Percentiles rank a stretch among this genome's conserved stretches.
Conservation (phyloP, 352 stramenopile species). For the Phytophthora megakarya region DNA sequence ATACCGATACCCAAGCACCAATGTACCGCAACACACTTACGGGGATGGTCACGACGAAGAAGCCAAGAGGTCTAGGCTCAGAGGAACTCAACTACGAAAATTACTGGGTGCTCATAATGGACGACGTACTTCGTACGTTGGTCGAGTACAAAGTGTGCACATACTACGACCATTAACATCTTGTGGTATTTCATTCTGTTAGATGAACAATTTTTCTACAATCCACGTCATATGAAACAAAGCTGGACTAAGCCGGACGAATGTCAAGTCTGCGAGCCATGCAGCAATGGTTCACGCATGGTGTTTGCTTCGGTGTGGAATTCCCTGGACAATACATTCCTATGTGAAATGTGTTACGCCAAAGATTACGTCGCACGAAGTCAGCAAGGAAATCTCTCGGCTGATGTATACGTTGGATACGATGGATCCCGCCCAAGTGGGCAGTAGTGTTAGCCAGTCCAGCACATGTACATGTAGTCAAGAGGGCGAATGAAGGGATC, state of each 20-base stretch:
- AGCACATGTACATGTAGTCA: too few relatives aligned
- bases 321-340: constrained; percentile 43
- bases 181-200: constrained; percentile 18
- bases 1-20: constrained; percentile 37
- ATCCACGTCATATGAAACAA: constrained; percentile 56
- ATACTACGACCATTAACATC: constrained; percentile 16
- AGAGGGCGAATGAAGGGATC: too few relatives aligned
- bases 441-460: constrained; percentile 11
- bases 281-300: constrained; percentile 14
- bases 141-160: not conserved
- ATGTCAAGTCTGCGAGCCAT: constrained; percentile 51
- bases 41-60: constrained; percentile 38
- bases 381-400: constrained; percentile 13
- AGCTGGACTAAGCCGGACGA: constrained; percentile 61
- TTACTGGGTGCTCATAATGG: constrained; percentile 62
- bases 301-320: constrained; percentile 64
- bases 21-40: constrained; percentile 65
- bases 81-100: constrained; percentile 64
- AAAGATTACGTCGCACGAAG: constrained; percentile 31
- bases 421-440: constrained; percentile 55
- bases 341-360: constrained; percentile 53
- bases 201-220: constrained; percentile 77
- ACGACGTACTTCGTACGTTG: constrained; percentile 47
- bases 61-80: constrained; percentile 57
- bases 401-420: constrained; percentile 45